Evolutionary conservation across 1,284 basidiomycete species (phyloP).

Genomic region (Ganoderma lucidum): DNA sequence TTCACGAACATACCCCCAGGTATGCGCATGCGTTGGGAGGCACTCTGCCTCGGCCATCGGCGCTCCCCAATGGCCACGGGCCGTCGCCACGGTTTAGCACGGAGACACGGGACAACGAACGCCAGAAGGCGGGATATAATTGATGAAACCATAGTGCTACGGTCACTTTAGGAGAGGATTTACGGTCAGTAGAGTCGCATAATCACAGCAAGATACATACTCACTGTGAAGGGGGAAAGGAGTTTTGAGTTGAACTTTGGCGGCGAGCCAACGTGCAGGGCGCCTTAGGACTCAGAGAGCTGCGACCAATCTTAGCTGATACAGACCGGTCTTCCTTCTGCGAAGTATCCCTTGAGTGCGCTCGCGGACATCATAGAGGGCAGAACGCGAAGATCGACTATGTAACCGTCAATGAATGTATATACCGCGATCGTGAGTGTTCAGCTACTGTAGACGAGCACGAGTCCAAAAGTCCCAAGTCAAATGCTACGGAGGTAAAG

Average conservation of each 20-base stretch:
- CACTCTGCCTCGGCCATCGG: not conserved
- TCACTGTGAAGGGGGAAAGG: not conserved
- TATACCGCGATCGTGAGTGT: not conserved
- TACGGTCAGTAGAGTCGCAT: not conserved
- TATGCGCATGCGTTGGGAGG: slow-evolving; percentile 16
- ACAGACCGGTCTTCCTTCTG: too few species aligned
- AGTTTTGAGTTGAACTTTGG: too few species aligned
- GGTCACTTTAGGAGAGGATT: not conserved
- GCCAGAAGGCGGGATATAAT: not conserved
- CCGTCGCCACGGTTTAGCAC: not conserved
- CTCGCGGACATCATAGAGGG: too few species aligned
- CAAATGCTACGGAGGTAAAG: not conserved
- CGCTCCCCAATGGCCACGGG: not conserved
- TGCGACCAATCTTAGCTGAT: too few species aligned
- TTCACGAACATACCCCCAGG: slow-evolving; percentile 23
- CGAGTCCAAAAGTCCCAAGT: not conserved
- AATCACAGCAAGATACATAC: not conserved
- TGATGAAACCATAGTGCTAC: not conserved
- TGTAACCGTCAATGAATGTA: not conserved
- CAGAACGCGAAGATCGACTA: not conserved
- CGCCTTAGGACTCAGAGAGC: too few species aligned
- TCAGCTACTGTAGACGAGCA: not conserved
- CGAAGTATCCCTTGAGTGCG: too few species aligned
- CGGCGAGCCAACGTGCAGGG: too few species aligned
- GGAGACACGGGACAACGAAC: not conserved